phyloP scores from a whole-genome alignment of 1,139 yeast species.

The Tardiomyces blankii region DNA sequence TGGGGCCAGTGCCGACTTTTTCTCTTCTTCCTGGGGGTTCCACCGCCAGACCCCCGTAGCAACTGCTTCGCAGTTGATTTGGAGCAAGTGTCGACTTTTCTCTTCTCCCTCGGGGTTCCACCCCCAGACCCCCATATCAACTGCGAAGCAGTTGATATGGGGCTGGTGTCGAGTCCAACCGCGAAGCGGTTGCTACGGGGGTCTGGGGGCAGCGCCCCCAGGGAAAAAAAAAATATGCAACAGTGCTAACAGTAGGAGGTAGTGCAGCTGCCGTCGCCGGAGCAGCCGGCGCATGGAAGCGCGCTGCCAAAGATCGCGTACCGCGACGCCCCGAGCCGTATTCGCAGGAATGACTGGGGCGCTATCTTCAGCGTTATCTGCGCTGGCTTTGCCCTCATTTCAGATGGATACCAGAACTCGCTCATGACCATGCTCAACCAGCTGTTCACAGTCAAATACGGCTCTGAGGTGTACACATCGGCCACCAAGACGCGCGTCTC shows the following conservation, averaged over 20 bases:
- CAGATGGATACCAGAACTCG: slow-evolving; percentile 56
- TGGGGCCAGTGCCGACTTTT: too few relatives aligned
- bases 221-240: too few relatives aligned
- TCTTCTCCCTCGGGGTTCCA: too few relatives aligned
- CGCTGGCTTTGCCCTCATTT: slow-evolving; percentile 49
- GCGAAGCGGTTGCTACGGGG: too few relatives aligned
- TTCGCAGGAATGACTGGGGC: slow-evolving; percentile 4
- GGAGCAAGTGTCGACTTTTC: too few relatives aligned
- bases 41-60: too few relatives aligned
- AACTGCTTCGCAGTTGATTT: too few relatives aligned
- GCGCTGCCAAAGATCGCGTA: neutral
- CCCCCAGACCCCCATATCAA: too few relatives aligned
- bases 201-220: too few relatives aligned
- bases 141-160: too few relatives aligned
- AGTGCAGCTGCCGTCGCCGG: neutral
- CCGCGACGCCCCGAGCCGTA: slow-evolving; percentile 1
- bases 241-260: neutral
- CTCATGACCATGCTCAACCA: slow-evolving; percentile 49
- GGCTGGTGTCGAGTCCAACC: too few relatives aligned
- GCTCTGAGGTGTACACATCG: slow-evolving; percentile 30
- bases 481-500: slow-evolving; percentile 45
- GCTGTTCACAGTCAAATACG: slow-evolving; percentile 37
- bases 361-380: slow-evolving; percentile 36
- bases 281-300: neutral
- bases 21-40: too few relatives aligned